Evolutionary conservation across 2,329 filamentous ascomycete species (phyloP).

Genomic region (Tolypocladium endophyticum): DNA sequence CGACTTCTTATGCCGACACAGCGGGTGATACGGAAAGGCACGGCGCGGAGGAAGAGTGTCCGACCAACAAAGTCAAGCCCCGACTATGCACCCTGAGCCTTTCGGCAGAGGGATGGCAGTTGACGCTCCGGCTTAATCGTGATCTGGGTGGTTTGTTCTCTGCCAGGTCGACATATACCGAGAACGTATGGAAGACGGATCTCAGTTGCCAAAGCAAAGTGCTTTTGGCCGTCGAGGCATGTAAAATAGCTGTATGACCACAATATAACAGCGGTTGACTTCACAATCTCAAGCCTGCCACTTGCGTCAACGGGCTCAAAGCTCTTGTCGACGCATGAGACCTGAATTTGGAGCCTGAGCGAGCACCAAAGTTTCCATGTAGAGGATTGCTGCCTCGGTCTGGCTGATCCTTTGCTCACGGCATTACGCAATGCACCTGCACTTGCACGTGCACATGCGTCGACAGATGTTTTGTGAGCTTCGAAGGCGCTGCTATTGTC

Average conservation of each 20-base stretch:
- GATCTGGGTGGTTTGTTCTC: constrained; percentile 59
- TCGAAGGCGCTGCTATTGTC: not conserved
- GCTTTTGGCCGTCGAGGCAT: constrained; percentile 46
- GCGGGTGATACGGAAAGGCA: not conserved
- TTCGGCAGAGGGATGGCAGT: constrained; percentile 70
- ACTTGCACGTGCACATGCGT: not conserved
- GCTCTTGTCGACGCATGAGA: not conserved
- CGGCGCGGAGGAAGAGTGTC: constrained; percentile 37
- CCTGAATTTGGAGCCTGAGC: not conserved
- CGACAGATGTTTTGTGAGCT: not conserved
- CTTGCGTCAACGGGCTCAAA: not conserved
- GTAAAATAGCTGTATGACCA: constrained; percentile 6
- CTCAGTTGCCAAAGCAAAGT: constrained; percentile 51
- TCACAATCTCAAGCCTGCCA: not conserved
- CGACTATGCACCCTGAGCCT: constrained; percentile 77
- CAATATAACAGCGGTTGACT: not conserved
- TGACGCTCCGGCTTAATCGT: constrained; percentile 99
- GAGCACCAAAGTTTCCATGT: not conserved
- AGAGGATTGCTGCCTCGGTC: not conserved
- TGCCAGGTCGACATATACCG: constrained; percentile 74
- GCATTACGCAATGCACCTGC: not conserved
- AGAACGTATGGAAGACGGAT: constrained; percentile 55
- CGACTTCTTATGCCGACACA: not conserved
- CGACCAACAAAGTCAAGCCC: constrained; percentile 92
- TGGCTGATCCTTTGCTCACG: not conserved